phyloP scores from a whole-genome alignment of 2,329 filamentous ascomycete genomes.

The Pseudopyricularia cyperi region DNA sequence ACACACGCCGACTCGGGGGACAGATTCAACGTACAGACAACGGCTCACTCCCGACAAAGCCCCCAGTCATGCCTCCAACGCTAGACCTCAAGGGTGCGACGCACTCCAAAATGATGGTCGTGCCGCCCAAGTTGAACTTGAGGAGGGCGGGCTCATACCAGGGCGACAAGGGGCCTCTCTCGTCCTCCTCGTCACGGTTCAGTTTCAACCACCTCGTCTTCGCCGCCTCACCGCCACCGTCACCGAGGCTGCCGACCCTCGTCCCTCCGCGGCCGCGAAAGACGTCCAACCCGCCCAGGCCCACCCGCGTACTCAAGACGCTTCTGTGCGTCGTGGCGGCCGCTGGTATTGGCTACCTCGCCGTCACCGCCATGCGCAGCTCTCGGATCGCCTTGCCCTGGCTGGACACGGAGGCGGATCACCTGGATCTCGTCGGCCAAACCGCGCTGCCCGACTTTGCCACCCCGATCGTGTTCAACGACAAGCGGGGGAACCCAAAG shows the following conservation, averaged over 20 bases:
- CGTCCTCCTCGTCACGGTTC: constrained; percentile 49
- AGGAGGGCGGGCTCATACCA: constrained; percentile 43
- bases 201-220: constrained; percentile 55
- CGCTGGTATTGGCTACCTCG: background rate
- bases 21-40: background rate
- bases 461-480: constrained; percentile 57
- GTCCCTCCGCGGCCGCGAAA: constrained; percentile 49
- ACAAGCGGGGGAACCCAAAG: constrained; percentile 48
- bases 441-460: constrained; percentile 57
- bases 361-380: background rate
- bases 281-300: constrained; percentile 40
- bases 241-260: constrained; percentile 56
- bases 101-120: constrained; percentile 37
- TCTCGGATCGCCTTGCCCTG: background rate
- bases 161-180: constrained; percentile 38
- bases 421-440: constrained; percentile 56
- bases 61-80: constrained; percentile 28
- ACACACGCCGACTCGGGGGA: too few species aligned
- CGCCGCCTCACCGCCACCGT: constrained; percentile 50
- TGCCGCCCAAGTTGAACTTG: constrained; percentile 44
- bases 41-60: background rate
- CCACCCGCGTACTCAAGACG: constrained; percentile 41
- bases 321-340: background rate
- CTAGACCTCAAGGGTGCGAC: constrained; percentile 30
- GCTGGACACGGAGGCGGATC: constrained; percentile 18